Conservation (phyloP, 2,329 filamentous ascomycete species). For the Colletotrichum liaoningense region DNA sequence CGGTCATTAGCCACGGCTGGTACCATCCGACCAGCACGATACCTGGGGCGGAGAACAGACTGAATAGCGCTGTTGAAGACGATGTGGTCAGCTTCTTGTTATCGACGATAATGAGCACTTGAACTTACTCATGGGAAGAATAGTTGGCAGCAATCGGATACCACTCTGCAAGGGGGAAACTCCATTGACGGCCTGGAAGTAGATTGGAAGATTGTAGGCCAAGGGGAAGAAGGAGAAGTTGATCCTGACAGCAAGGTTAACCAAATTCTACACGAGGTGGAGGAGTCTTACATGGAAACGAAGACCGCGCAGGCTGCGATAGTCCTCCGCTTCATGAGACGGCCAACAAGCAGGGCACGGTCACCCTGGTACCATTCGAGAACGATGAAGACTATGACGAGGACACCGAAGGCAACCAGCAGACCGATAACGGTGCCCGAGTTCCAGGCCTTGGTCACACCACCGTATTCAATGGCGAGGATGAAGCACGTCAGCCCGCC, state of each 20-base stretch:
- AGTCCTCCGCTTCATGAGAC: conserved; percentile 54
- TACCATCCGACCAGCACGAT: conserved; percentile 37
- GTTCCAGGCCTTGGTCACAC: conserved; percentile 55
- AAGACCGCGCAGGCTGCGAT: conserved; percentile 45
- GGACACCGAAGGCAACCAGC: conserved; percentile 41
- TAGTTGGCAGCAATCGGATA: no score
- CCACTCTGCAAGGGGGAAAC: no score
- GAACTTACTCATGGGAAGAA: conserved; percentile 36
- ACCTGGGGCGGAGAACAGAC: conserved; percentile 8
- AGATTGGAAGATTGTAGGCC: conserved; percentile 58
- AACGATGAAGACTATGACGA: conserved; percentile 45
- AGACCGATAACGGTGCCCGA: conserved; percentile 55
- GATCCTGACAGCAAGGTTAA: conserved; percentile 23
- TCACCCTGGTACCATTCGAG: conserved; percentile 58
- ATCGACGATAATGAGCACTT: no score
- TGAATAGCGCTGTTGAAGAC: no score
- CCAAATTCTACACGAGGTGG: no score
- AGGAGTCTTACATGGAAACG: no score
- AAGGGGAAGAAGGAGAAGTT: conserved; percentile 54
- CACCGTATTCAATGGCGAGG: conserved; percentile 60
- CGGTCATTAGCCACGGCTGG: conserved; percentile 37
- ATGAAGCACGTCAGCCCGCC: conserved; percentile 56
- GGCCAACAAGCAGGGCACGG: conserved; percentile 55
- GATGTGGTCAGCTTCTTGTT: no score
- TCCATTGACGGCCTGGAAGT: conserved; percentile 47